Percentiles rank a stretch among this genome's conserved stretches.
These are phyloP conservation scores for Solanum chacoense DNA, from an alignment of 305 asterid species.

Conservation along the genomic window DNA sequence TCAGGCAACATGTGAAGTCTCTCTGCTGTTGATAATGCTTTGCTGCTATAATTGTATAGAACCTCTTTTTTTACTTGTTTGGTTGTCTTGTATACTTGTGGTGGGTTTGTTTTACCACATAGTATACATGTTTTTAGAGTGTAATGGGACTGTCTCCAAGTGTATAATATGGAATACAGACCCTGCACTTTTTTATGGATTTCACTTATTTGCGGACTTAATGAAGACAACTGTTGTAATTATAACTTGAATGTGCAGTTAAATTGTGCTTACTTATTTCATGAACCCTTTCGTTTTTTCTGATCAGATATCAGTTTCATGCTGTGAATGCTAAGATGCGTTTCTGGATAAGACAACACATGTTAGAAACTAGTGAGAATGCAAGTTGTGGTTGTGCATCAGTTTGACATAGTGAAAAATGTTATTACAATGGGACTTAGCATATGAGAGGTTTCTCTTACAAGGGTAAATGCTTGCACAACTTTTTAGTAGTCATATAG, in stretches of 20 bases:
- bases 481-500: not conserved
- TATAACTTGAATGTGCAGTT: conserved; percentile 4
- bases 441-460: not conserved
- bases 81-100: not conserved
- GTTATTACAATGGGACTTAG: not conserved
- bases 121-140: conserved; percentile 22
- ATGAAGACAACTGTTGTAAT: conserved; percentile 2
- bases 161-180: conserved; percentile 22
- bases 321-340: not conserved
- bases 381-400: not conserved
- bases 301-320: not conserved
- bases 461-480: not conserved
- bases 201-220: conserved; percentile 8
- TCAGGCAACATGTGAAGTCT: not conserved
- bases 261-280: not conserved
- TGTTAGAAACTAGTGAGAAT: not conserved
- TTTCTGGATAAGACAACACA: not conserved
- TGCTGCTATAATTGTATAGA: not conserved
- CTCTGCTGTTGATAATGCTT: conserved; percentile 3
- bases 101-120: conserved; percentile 9
- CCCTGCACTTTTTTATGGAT: conserved; percentile 12
- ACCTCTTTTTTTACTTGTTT: not conserved
- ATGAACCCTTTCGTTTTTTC: not conserved
- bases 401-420: not conserved
- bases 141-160: conserved; percentile 20